Base-by-base conservation (phyloP, 805 yeast species). In the Kregervanrija delftensis region DNA sequence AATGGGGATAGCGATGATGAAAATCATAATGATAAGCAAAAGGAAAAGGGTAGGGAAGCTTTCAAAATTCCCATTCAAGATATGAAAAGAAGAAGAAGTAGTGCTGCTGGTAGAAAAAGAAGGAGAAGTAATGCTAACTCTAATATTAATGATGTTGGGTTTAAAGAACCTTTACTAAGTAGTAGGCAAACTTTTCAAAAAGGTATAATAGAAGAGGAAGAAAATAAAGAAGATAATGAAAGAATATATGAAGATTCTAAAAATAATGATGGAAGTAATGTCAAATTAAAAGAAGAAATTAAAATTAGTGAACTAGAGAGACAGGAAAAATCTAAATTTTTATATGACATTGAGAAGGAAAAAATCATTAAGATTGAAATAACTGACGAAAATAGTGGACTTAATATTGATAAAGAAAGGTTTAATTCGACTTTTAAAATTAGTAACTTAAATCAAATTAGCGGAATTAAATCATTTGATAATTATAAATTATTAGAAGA, bases 401-500 rank as follows among this genome's bases (percentile, higher is more conserved):
- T 42, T 15, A 50, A 48, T 22, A 47, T 55, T 12, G 54, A 49
- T 39, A 53, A 31, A 13, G 39, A 41, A 34, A 45, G 17, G 32
- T 45, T 45, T 8, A 47, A 9, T 34, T 42, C 22, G 37, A 37
- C 33, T 10, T 43, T 48, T 11, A 39, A 53, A 8, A 39, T 51
- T 36, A 53, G 52, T 16, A 51, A 50, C 17, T 52, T 53, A 32
- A 50, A 62, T 48, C 64, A 70, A 45, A 28, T 57, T 49, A 34
- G 49, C 9, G 38, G 40, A 44, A 2, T 54, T 72, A 50, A 60
- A 71, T 35, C 54, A 62, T 54, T 50, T 71, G 72, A 68, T 17
- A 64, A 61, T 22, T 67, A 68, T n/a, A 62, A 70, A 8, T 59
- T 72, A 30, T 68, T 68, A 14, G 63, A 71, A 13, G 60, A 69